These are phyloP conservation scores for Cladophialophora immunda DNA, from an alignment of 2,329 filamentous ascomycete genomes.

Conservation along the genomic window DNA sequence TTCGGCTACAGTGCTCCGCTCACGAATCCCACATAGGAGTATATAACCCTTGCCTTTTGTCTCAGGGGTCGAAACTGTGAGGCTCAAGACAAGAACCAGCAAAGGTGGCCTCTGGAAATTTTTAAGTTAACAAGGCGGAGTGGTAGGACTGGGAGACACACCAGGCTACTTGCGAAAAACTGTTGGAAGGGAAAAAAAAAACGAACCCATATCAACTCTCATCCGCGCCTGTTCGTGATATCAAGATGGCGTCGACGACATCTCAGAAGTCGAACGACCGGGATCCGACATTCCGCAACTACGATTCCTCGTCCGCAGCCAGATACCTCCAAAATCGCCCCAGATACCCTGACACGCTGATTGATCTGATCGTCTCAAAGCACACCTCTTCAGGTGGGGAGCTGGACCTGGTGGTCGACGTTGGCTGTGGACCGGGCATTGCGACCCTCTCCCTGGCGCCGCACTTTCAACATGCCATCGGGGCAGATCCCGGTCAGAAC, in stretches of 20 bases:
- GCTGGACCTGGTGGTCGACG: slow-evolving; percentile 58
- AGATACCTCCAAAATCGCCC: slow-evolving; percentile 55
- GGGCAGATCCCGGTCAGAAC: slow-evolving; percentile 60
- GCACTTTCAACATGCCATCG: slow-evolving; percentile 58
- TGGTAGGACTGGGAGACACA: no score
- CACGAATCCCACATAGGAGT: no score
- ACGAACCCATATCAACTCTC: no score
- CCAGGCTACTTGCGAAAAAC: no score
- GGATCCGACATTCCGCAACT: slow-evolving; percentile 58
- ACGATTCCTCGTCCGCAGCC: slow-evolving; percentile 54
- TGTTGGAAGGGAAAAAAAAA: no score
- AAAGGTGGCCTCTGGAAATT: no score
- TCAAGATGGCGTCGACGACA: slow-evolving; percentile 19
- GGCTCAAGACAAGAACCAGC: no score
- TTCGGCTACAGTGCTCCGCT: no score
- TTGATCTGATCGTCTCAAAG: slow-evolving; percentile 56
- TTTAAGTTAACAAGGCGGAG: no score
- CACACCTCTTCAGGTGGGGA: slow-evolving; percentile 59
- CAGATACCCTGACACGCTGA: slow-evolving; percentile 58
- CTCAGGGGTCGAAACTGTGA: no score
- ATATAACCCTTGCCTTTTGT: no score
- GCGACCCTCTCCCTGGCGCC: slow-evolving; percentile 57
- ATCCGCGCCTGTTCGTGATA: no score
- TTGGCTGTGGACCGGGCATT: slow-evolving; percentile 66
- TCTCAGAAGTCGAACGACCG: not conserved